These are phyloP conservation scores for Tremellales sp. DNA, from an alignment of 1,284 basidiomycete genomes.

Conservation along the genomic window DNA sequence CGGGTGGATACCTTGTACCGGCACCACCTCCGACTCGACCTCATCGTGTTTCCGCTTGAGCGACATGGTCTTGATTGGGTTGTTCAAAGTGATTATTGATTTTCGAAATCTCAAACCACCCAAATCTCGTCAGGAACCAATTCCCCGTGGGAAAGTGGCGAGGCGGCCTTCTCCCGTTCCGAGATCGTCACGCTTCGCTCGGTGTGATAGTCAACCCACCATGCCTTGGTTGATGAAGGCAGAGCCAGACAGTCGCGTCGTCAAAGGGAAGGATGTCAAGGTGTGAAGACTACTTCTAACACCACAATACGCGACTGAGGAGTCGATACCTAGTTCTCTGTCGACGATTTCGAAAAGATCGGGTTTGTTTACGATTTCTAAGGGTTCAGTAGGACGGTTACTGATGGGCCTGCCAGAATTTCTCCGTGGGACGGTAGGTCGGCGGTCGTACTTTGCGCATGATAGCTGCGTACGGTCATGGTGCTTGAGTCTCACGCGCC, in stretches of 20 bases:
- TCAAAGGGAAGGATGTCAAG: conserved; percentile 87
- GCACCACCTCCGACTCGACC: not conserved
- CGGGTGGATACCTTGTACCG: conserved; percentile 13
- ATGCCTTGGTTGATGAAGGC: conserved; percentile 81
- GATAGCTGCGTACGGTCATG: not conserved
- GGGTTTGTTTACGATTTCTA: conserved; percentile 25
- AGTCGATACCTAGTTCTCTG: conserved; percentile 67
- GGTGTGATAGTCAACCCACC: conserved; percentile 4
- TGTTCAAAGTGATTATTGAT: not conserved
- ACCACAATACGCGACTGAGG: not conserved
- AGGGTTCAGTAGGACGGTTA: not conserved
- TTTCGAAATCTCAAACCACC: not conserved
- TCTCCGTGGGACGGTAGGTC: conserved; percentile 81
- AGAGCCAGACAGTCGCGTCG: conserved; percentile 79
- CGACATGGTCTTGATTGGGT: not conserved
- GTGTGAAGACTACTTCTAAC: conserved; percentile 50
- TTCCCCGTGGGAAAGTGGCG: conserved; percentile 11
- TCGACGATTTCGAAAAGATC: conserved; percentile 78
- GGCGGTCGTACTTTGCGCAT: not conserved
- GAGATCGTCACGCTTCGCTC: conserved; percentile 4
- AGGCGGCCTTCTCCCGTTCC: conserved; percentile 3
- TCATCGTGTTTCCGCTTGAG: not conserved
- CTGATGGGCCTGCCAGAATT: conserved; percentile 46
- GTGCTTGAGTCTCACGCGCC: not conserved
- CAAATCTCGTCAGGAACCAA: no score